These are phyloP conservation scores for Dryas integrifolia DNA, from an alignment of 331 rosid genomes.

Conservation along the genomic window DNA sequence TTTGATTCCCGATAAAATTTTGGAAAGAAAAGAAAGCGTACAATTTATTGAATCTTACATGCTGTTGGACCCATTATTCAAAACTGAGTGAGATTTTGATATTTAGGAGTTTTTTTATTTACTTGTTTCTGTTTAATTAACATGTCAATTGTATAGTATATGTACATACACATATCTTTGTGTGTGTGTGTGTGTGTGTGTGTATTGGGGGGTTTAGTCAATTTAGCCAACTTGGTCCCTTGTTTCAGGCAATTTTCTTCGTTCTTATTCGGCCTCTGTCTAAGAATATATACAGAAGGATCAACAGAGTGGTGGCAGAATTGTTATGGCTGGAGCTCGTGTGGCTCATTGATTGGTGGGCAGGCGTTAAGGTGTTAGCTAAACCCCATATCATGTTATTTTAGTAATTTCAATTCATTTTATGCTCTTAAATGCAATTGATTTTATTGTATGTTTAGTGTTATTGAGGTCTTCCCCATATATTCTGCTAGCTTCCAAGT, in stretches of 20 bases:
- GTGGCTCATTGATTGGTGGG: slow-evolving; percentile 98
- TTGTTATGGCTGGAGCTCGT: slow-evolving; percentile 90
- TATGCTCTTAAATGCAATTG: not conserved
- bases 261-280: slow-evolving; percentile 72
- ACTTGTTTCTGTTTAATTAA: not conserved
- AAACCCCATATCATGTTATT: slow-evolving; percentile 7
- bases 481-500: not conserved
- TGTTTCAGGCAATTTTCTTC: slow-evolving; percentile 72
- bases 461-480: not conserved
- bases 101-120: not conserved
- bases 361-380: slow-evolving; percentile 75
- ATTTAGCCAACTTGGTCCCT: slow-evolving; percentile 11
- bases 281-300: slow-evolving; percentile 69
- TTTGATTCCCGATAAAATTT: slow-evolving; percentile 2
- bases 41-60: not conserved
- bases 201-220: not conserved
- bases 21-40: not conserved
- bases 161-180: not conserved
- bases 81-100: not conserved
- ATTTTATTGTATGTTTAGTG: not conserved
- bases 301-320: slow-evolving; percentile 81
- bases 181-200: too few relatives aligned
- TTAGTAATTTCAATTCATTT: not conserved
- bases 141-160: not conserved
- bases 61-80: not conserved